Conservation (phyloP, 495 filamentous ascomycete genomes). For the Penicillium crystallinum region DNA sequence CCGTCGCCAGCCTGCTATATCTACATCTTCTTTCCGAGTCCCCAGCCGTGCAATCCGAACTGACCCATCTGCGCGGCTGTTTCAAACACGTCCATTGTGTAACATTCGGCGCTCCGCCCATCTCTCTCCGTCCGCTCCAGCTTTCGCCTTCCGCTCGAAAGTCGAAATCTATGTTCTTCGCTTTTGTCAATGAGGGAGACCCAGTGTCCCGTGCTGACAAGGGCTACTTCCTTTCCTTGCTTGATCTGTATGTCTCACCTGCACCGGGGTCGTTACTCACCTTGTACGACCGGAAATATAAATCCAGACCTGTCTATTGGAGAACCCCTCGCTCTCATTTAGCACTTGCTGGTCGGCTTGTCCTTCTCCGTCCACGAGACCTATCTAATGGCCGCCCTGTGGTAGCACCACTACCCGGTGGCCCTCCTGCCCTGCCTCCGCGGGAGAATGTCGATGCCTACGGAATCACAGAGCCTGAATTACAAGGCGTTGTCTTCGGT, state of each 20-base stretch:
- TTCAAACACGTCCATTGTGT: conserved; percentile 78
- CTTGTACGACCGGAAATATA: conserved; percentile 5
- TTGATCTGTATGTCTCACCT: conserved; percentile 63
- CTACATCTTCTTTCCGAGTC: conserved; percentile 64
- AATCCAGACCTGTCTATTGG: conserved; percentile 41
- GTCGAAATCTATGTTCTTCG: conserved; percentile 63
- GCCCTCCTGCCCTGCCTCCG: conserved; percentile 16
- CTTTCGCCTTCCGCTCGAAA: conserved; percentile 43
- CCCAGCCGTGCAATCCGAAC: conserved; percentile 50
- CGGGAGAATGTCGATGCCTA: conserved; percentile 55
- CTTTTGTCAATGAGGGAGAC: conserved; percentile 81
- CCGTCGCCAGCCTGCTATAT: conserved; percentile 71
- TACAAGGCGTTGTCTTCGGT: conserved; percentile 66
- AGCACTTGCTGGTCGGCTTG: conserved; percentile 62
- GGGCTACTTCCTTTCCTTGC: conserved; percentile 62
- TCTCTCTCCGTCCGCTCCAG: conserved; percentile 62
- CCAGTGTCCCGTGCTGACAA: conserved; percentile 72
- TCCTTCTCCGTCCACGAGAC: conserved; percentile 48
- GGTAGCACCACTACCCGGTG: neutral
- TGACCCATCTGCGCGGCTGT: conserved; percentile 56
- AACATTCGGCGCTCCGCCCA: conserved; percentile 74
- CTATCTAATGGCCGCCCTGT: conserved; percentile 1
- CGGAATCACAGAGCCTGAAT: conserved; percentile 55
- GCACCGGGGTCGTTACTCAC: conserved; percentile 38
- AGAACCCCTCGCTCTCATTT: conserved; percentile 55